phyloP scores from a whole-genome alignment of 129 eudicot genomes.

The Ambrosia artemisiifolia region DNA sequence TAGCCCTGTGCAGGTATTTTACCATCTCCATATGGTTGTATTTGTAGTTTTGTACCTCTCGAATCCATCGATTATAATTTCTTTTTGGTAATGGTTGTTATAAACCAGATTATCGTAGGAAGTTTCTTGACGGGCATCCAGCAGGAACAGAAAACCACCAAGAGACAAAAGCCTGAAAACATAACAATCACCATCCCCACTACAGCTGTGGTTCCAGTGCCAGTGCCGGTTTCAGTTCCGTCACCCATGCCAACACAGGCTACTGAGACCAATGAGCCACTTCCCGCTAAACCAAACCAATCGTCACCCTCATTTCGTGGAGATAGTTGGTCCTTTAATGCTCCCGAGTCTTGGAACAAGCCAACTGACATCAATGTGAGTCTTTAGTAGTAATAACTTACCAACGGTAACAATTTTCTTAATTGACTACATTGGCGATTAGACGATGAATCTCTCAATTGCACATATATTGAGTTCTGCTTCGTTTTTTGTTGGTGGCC shows the following conservation, averaged over 20 bases:
- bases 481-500: too few species aligned
- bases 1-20: slow-evolving; percentile 79
- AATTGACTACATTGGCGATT: slow-evolving; percentile 34
- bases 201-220: slow-evolving; percentile 31
- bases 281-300: slow-evolving; percentile 35
- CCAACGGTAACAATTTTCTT: slow-evolving; percentile 21
- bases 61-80: background rate
- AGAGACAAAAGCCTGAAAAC: slow-evolving; percentile 62
- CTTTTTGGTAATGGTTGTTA: background rate
- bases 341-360: slow-evolving; percentile 53
- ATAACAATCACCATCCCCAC: slow-evolving; percentile 32
- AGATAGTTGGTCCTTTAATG: slow-evolving; percentile 56
- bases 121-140: slow-evolving; percentile 81
- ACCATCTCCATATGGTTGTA: background rate
- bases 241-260: slow-evolving; percentile 26
- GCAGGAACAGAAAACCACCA: slow-evolving; percentile 62
- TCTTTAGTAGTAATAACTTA: slow-evolving; percentile 36
- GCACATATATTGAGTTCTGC: too few species aligned
- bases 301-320: slow-evolving; percentile 55
- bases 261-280: slow-evolving; percentile 36
- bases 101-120: slow-evolving; percentile 75
- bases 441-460: slow-evolving; percentile 19
- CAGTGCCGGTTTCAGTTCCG: slow-evolving; percentile 8
- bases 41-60: background rate
- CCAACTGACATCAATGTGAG: slow-evolving; percentile 70